Conservation (phyloP, 2,329 filamentous ascomycete genomes). For the Chalara sp. region DNA sequence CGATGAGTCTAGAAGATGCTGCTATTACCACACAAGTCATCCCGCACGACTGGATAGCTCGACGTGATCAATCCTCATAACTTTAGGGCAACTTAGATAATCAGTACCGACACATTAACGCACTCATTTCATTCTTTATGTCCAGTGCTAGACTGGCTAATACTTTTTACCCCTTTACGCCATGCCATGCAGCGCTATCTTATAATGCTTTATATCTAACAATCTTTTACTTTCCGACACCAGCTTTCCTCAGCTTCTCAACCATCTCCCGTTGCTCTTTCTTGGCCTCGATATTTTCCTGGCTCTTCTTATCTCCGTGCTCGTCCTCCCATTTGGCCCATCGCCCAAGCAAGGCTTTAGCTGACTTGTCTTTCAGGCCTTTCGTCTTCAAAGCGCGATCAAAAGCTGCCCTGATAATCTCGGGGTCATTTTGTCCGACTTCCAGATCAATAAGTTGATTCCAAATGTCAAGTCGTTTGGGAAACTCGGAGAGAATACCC, state of each 20-base stretch:
- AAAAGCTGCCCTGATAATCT: conserved; percentile 68
- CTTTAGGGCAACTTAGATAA: no score
- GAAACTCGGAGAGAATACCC: conserved; percentile 73
- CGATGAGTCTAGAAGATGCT: no score
- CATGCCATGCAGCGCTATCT: no score
- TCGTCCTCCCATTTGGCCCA: conserved; percentile 87
- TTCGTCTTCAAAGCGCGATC: conserved; percentile 67
- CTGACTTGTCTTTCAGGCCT: conserved; percentile 73
- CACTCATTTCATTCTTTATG: no score
- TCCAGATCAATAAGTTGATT: conserved; percentile 88
- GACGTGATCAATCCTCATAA: no score
- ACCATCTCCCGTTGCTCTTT: conserved; percentile 64
- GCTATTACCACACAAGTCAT: no score
- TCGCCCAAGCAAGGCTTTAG: conserved; percentile 81
- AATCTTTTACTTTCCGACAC: no score
- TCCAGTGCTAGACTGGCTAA: no score
- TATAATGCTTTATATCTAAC: no score
- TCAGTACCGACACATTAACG: no score
- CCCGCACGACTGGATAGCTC: no score
- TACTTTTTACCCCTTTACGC: no score
- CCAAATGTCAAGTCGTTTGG: conserved; percentile 89
- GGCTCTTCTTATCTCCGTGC: conserved; percentile 61
- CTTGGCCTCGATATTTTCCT: conserved; percentile 63
- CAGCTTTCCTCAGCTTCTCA: conserved; percentile 4
- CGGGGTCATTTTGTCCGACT: conserved; percentile 48